Conservation (phyloP, 495 filamentous ascomycete genomes). For the Lasiosphaeris hirsuta region DNA sequence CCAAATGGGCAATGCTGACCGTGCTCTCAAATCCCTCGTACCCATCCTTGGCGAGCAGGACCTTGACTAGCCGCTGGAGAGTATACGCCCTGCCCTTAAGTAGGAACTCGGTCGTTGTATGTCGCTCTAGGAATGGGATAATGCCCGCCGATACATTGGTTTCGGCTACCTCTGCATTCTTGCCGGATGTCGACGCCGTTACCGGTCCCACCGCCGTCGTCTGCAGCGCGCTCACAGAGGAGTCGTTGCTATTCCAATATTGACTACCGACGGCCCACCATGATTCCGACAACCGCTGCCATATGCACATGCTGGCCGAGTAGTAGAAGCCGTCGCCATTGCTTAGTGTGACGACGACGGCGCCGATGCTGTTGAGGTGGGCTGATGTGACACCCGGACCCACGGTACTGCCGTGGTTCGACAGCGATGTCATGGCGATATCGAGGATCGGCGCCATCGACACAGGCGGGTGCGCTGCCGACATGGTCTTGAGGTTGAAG, state of each 20-base stretch:
- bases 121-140: conserved; percentile 86
- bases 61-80: conserved; percentile 84
- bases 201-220: conserved; percentile 59
- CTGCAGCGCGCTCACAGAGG: conserved; percentile 72
- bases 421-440: conserved; percentile 62
- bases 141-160: conserved; percentile 84
- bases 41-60: conserved; percentile 76
- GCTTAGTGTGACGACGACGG: conserved; percentile 77
- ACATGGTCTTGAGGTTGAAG: conserved; percentile 86
- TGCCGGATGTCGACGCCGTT: conserved; percentile 21
- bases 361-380: conserved; percentile 79
- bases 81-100: conserved; percentile 86
- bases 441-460: conserved; percentile 89
- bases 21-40: conserved; percentile 88
- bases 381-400: conserved; percentile 84
- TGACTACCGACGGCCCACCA: conserved; percentile 99
- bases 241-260: conserved; percentile 96
- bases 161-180: conserved; percentile 39
- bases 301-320: conserved; percentile 74
- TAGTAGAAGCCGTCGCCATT: conserved; percentile 95
- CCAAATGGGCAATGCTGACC: conserved; percentile 90
- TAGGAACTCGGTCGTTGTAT: conserved; percentile 90
- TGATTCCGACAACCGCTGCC: conserved; percentile 88
- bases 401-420: conserved; percentile 65
- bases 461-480: conserved; percentile 82